Base-by-base conservation (phyloP, 495 filamentous ascomycete species). In the Talaromyces liani region DNA sequence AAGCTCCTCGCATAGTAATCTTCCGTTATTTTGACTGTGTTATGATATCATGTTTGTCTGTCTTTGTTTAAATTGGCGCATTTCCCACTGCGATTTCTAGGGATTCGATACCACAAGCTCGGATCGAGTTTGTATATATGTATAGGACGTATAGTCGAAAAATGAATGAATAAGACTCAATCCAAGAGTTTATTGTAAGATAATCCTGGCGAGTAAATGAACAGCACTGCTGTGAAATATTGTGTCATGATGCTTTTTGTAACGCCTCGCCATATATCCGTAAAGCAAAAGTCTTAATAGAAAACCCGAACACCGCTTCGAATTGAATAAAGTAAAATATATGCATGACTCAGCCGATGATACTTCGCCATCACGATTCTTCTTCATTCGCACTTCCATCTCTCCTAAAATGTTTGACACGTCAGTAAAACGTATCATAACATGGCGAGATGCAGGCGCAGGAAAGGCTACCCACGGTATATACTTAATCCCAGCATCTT, bases 401-500 rank as follows among this genome's bases (percentile, higher is more conserved):
- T 62, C 81, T 70, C 63, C 79, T 82, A 58, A 10, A 65, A 49
- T 18, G 0, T 2, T 20, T 10, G 33, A 36, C 22, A 27, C 54
- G 22, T 49, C 45, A 49, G n/a, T n/a, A 8, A 49, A 49, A 56
- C 12, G 22, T 51, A 14, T 49, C 9, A 54, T 9, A 16, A 61
- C 22, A 47, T 5, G 22, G 14, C 10, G 31, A 55, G 24, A 9
- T 4, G 14, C 25, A 29, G 45, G 34, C n/a, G 20, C 20, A 29
- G n/a, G 3, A 60, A 6, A 33, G 25, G 60, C 54, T 9, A 60
- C 79, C 51, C 71, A 80, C 75, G 89, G 88, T 49, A 91, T 86
- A 64, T 90, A 91, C 71, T 84, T 84, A 47, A 87, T 78, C 39
- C 88, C 83, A 39, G 84, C 87, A 70, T 90, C 88, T 72, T 91